Conservation (phyloP, 2,329 filamentous ascomycete genomes). For the Aspergillaceae sp. region DNA sequence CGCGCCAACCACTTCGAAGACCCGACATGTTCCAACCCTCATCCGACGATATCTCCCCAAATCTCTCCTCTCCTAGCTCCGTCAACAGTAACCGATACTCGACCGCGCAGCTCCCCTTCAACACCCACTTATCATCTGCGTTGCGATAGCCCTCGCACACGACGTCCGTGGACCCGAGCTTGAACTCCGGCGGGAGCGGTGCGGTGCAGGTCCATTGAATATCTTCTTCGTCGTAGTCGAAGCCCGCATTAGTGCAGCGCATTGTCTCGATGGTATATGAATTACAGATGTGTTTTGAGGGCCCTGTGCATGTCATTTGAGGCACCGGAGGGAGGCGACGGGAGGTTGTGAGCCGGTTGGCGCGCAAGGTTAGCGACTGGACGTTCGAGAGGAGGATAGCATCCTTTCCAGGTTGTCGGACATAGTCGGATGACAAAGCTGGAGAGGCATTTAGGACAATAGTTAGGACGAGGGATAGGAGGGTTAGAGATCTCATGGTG, state of each 20-base stretch:
- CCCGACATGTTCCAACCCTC: slow-evolving; percentile 15
- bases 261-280: slow-evolving; percentile 71
- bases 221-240: slow-evolving; percentile 69
- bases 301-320: slow-evolving; percentile 68
- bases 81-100: slow-evolving; percentile 79
- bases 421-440: slow-evolving; percentile 14
- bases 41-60: slow-evolving; percentile 39
- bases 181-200: slow-evolving; percentile 53
- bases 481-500: slow-evolving; percentile 14
- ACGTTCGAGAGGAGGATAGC: slow-evolving; percentile 59
- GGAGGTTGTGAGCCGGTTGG: slow-evolving; percentile 58
- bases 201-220: slow-evolving; percentile 87
- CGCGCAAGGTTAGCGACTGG: slow-evolving; percentile 67
- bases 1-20: slow-evolving; percentile 25
- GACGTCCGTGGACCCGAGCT: slow-evolving; percentile 79
- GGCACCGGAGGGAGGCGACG: slow-evolving; percentile 69
- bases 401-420: slow-evolving; percentile 31
- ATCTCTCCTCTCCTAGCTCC: slow-evolving; percentile 61
- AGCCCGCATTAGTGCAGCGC: slow-evolving; percentile 81
- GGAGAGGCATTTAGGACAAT: slow-evolving; percentile 14
- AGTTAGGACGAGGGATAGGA: slow-evolving; percentile 10
- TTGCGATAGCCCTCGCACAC: slow-evolving; percentile 80
- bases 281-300: slow-evolving; percentile 51
- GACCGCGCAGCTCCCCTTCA: slow-evolving; percentile 86
- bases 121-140: slow-evolving; percentile 71